Conservation (phyloP, 495 filamentous ascomycete genomes). For the Aspergillus indologenus region DNA sequence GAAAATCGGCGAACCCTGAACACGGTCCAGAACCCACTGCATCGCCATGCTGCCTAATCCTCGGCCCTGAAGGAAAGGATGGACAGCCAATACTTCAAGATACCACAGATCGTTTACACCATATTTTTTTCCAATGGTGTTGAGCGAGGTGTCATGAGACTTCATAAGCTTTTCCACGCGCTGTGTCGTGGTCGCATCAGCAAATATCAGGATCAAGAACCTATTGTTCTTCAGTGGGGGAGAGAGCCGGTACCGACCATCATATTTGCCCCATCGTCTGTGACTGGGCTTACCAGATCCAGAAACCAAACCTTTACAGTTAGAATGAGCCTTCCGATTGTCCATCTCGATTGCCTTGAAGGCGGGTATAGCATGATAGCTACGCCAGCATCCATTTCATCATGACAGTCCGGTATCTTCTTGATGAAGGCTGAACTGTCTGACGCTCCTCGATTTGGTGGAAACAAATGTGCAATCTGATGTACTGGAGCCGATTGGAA, state of each 20-base stretch:
- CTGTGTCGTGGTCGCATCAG: constrained; percentile 4
- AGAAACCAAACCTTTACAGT: constrained; percentile 23
- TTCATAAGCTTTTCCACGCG: constrained; percentile 19
- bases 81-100: constrained; percentile 30
- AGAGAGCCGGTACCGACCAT: constrained; percentile 11
- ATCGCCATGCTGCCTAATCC: constrained; percentile 24
- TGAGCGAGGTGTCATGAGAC: constrained; percentile 11
- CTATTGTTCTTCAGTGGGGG: too few species aligned
- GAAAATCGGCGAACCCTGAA: constrained; percentile 16
- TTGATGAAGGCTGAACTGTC: neutral
- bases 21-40: constrained; percentile 16
- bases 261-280: constrained; percentile 17
- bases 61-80: constrained; percentile 28
- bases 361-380: constrained; percentile 28
- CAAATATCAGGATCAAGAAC: too few species aligned
- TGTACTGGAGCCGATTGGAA: constrained; percentile 14
- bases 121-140: constrained; percentile 13
- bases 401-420: neutral
- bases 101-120: constrained; percentile 23
- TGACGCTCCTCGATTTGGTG: neutral
- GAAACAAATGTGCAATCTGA: constrained; percentile 14
- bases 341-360: constrained; percentile 14
- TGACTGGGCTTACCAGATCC: constrained; percentile 15
- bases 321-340: constrained; percentile 10
- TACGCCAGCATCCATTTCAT: constrained; percentile 21